Evolutionary conservation across 768 basidiomycete genomes (phyloP).

Genomic region (Calocera cornea): DNA sequence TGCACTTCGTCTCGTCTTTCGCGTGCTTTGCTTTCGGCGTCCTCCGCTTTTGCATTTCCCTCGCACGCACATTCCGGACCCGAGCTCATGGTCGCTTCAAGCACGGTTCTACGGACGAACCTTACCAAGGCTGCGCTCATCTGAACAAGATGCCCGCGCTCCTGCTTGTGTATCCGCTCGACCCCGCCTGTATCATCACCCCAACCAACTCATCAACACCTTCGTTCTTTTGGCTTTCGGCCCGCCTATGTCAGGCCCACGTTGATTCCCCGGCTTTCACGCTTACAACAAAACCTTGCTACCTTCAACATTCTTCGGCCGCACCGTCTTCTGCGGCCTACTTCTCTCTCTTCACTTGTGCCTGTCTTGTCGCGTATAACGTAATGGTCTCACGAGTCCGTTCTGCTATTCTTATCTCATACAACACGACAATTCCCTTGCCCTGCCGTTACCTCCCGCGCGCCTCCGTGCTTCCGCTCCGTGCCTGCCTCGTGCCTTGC

Average conservation of each 20-base stretch:
- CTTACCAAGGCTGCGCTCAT: constrained; percentile 54
- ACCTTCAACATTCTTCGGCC: background rate
- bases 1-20: constrained; percentile 2
- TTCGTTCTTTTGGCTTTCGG: constrained; percentile 3
- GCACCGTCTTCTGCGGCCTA: background rate
- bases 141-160: constrained; percentile 21
- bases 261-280: background rate
- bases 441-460: background rate
- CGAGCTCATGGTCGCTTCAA: constrained; percentile 26
- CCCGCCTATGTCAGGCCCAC: background rate
- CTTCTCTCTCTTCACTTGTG: background rate
- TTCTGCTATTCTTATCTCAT: constrained; percentile 3
- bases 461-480: background rate
- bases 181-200: background rate
- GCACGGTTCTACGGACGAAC: constrained; percentile 54
- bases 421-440: background rate
- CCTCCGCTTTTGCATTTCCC: constrained; percentile 20
- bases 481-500: background rate
- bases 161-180: background rate
- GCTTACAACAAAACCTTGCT: background rate
- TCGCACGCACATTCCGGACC: constrained; percentile 11
- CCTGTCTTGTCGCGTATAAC: constrained; percentile 4
- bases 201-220: background rate
- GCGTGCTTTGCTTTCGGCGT: constrained; percentile 14
- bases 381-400: constrained; percentile 6